Percentiles rank a stretch among this genome's conserved stretches.
phyloP scores from a whole-genome alignment of 345 rosid species.

The Salix dunnii region DNA sequence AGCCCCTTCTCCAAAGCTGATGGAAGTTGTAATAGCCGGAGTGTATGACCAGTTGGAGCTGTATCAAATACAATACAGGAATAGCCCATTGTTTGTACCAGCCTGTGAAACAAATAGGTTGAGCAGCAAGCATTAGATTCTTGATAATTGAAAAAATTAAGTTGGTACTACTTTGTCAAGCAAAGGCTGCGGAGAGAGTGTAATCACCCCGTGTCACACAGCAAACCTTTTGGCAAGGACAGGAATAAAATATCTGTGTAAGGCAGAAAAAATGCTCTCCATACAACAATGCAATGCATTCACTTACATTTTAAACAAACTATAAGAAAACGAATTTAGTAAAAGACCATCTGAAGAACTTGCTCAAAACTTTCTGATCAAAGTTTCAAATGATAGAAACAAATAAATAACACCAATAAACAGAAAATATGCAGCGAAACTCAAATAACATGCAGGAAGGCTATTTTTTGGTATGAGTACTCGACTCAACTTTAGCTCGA shows the following conservation, averaged over 20 bases:
- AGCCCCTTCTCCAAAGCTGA: slow-evolving; percentile 95
- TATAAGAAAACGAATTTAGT: background rate
- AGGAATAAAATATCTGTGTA: background rate
- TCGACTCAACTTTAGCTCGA: background rate
- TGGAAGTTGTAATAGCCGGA: slow-evolving; percentile 89
- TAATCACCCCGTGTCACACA: background rate
- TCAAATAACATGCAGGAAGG: background rate
- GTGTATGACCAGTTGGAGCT: slow-evolving; percentile 99
- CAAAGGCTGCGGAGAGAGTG: background rate
- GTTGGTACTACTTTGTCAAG: background rate
- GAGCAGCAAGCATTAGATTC: slow-evolving; percentile 2
- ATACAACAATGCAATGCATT: background rate
- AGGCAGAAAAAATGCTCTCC: background rate
- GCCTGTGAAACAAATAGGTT: slow-evolving; percentile 37
- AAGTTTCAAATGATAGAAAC: background rate
- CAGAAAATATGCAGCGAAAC: background rate
- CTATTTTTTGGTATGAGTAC: background rate
- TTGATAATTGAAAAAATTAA: background rate
- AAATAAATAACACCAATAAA: background rate
- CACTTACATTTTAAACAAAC: background rate
- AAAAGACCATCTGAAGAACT: background rate
- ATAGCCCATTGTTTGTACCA: slow-evolving; percentile 99
- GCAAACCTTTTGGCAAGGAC: background rate
- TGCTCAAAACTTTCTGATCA: background rate
- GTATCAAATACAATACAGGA: slow-evolving; percentile 93